Base-by-base conservation (phyloP, 345 rosid genomes). In the Arabis alpina region DNA sequence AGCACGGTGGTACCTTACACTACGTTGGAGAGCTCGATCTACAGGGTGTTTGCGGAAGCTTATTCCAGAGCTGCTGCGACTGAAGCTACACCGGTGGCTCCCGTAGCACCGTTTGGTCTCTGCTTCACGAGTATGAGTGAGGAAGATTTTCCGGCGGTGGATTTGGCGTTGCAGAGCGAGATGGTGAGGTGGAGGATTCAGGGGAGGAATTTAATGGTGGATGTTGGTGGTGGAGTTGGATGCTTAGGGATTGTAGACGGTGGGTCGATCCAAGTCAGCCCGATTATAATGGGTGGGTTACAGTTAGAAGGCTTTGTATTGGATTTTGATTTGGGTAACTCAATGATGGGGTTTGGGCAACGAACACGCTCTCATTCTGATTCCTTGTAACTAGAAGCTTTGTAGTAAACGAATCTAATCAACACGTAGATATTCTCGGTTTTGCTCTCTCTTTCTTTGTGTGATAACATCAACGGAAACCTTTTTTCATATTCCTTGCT, bases 161-260 rank as follows among this genome's bases (percentile, higher is more conserved):
- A 88, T 9, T 66, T 90, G 3, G 78, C 87, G 59, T 71, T 93
- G 85, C 97, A 93, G 73, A 93, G 97, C 74, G 90, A 90, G 84
- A 81, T 93, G 97, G 89, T 87, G 71, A 85, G 80, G 80, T 93
- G 98, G 98, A 87, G 80, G 68, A 66, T 90, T 14, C 51, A 69
- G 8, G 90, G 87, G 36, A 56, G 67, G 68, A 92, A 80, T 74
- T 77, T 84, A 19, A 70, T 88, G 93, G 95, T 88, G 79, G 61
- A 50, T 34, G 81, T 80, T 57, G 80, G 75, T 9, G 76, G 76
- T 41, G 83, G 77, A 51, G 83, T 80, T 23, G 73, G 76, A 77
- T 93, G 98, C 52, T 76, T 88, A 77, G 98, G 95, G 23, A 56
- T 90, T 42, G 32, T 90, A 28, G 88, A 93, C 56, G 95, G 97